Evolutionary conservation across 305 asterid genomes (phyloP).

Genomic region (Fraxinus sp.): DNA sequence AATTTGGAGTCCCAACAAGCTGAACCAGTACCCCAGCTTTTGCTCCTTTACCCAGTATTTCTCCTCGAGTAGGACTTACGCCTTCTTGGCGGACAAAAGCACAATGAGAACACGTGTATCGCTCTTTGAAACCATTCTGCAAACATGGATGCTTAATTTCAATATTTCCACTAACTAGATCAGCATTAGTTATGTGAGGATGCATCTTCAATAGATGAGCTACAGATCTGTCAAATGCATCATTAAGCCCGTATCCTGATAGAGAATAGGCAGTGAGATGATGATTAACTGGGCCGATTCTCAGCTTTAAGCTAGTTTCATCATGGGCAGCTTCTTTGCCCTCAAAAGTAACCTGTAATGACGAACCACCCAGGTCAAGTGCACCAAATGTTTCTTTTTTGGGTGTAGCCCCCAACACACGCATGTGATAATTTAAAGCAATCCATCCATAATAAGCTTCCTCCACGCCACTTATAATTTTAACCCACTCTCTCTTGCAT

Average conservation of each 20-base stretch:
- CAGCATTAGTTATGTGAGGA: slow-evolving; percentile 39
- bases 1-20: slow-evolving; percentile 60
- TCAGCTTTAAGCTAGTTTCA: slow-evolving; percentile 49
- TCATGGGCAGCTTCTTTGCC: slow-evolving; percentile 25
- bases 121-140: slow-evolving; percentile 60
- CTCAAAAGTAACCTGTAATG: slow-evolving; percentile 64
- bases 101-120: slow-evolving; percentile 51
- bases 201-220: slow-evolving; percentile 43
- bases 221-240: slow-evolving; percentile 64
- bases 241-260: slow-evolving; percentile 63
- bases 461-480: slow-evolving; percentile 49
- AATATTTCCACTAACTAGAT: slow-evolving; percentile 37
- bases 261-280: slow-evolving; percentile 57
- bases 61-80: slow-evolving; percentile 38
- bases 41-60: slow-evolving; percentile 37
- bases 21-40: slow-evolving; percentile 47
- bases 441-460: slow-evolving; percentile 72
- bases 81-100: slow-evolving; percentile 32
- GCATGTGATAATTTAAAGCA: slow-evolving; percentile 54
- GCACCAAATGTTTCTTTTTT: slow-evolving; percentile 56
- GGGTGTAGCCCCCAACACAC: slow-evolving; percentile 46
- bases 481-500: slow-evolving; percentile 63
- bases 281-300: slow-evolving; percentile 52
- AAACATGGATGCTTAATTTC: slow-evolving; percentile 60
- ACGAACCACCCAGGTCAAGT: slow-evolving; percentile 67